Evolutionary conservation across 2,329 filamentous ascomycete species (phyloP).

Genomic region (Podosphaera xanthii): DNA sequence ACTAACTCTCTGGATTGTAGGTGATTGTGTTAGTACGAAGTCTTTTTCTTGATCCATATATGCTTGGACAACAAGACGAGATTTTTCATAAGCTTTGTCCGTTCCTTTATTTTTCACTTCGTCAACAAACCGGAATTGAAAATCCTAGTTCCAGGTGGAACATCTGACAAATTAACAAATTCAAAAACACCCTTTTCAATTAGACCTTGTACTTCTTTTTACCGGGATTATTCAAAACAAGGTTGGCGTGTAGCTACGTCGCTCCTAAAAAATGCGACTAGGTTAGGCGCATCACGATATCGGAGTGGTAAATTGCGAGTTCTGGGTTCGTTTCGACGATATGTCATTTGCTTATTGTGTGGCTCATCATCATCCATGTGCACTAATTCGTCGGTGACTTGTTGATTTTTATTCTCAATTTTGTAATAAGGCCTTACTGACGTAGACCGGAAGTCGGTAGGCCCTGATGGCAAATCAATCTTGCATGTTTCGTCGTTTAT

Average conservation of each 20-base stretch:
- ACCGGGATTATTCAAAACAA: too few species aligned
- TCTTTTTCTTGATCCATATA: too few species aligned
- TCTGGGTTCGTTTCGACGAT: background rate
- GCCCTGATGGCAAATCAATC: too few species aligned
- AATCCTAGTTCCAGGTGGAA: background rate
- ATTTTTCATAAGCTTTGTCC: background rate
- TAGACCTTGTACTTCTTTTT: background rate
- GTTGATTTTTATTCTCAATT: too few species aligned
- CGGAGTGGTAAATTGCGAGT: background rate
- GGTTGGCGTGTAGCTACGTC: background rate
- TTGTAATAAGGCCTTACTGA: too few species aligned
- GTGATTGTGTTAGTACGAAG: too few species aligned
- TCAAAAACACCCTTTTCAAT: background rate
- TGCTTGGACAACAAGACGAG: too few species aligned
- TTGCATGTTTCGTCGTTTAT: background rate
- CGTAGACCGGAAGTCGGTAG: too few species aligned
- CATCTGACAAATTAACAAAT: background rate
- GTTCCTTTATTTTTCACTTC: slow-evolving; percentile 4
- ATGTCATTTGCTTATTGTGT: background rate
- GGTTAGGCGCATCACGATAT: background rate
- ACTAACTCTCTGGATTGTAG: too few species aligned
- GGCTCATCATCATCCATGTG: background rate
- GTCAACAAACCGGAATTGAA: slow-evolving; percentile 5
- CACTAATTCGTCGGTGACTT: too few species aligned
- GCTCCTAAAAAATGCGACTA: background rate